Conservation (phyloP, 192 early-diverging fungal species). For the Coemansia sp. region DNA sequence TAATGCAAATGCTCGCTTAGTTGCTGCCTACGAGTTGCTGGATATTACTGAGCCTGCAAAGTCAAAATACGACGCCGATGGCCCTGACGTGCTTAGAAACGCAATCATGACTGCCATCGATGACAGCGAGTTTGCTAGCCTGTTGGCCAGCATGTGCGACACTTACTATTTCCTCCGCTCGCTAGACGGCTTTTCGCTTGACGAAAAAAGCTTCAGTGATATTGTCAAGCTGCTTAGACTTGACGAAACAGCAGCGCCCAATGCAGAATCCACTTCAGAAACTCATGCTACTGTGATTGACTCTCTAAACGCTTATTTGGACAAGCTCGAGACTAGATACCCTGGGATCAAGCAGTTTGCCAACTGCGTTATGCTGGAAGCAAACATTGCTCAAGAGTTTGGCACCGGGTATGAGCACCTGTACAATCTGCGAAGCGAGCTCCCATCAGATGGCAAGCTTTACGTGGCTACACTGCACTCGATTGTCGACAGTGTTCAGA, state of each 20-base stretch:
- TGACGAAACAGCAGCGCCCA: conserved; percentile 8
- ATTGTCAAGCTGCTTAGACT: conserved; percentile 25
- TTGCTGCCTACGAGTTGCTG: conserved; percentile 17
- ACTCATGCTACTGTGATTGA: conserved; percentile 28
- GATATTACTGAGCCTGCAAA: conserved; percentile 18
- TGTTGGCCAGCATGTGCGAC: conserved; percentile 34
- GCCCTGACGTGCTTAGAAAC: conserved; percentile 20
- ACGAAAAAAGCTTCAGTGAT: conserved; percentile 21
- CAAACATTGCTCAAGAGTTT: conserved; percentile 43
- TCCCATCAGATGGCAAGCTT: conserved; percentile 35
- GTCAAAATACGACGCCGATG: conserved; percentile 25
- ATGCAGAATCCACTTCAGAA: conserved; percentile 2
- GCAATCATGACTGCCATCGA: conserved; percentile 22
- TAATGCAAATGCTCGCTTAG: conserved; percentile 7
- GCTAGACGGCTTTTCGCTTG: conserved; percentile 23
- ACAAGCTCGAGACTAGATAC: conserved; percentile 28
- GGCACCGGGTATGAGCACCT: conserved; percentile 28
- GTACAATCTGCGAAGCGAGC: conserved; percentile 31
- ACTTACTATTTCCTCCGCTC: conserved; percentile 46
- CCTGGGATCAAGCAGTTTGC: conserved; percentile 43
- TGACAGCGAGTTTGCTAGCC: conserved; percentile 15
- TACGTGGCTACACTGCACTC: conserved; percentile 40
- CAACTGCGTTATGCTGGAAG: conserved; percentile 38
- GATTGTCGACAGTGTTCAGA: conserved; percentile 23
- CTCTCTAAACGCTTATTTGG: conserved; percentile 26